Evolutionary conservation across 2,329 filamentous ascomycete species (phyloP).

Genomic region (Hypoxylon rubiginosum): DNA sequence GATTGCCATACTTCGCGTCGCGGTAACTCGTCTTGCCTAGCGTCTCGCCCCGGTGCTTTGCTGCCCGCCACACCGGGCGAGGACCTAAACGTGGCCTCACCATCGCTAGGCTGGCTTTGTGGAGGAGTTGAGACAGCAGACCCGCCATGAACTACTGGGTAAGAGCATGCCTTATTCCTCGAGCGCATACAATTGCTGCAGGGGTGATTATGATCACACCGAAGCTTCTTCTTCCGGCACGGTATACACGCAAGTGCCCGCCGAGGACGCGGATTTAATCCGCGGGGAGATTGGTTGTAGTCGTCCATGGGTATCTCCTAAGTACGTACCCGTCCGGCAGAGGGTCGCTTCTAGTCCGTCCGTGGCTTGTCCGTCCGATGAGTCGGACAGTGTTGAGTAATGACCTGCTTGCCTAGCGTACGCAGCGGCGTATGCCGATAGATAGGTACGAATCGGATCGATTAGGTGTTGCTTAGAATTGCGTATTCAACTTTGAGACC

Average conservation of each 20-base stretch:
- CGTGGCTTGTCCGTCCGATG: neutral
- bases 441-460: neutral
- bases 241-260: slow-evolving; percentile 16
- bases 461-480: neutral
- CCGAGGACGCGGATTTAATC: slow-evolving; percentile 20
- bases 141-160: slow-evolving; percentile 5
- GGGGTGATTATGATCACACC: slow-evolving; percentile 21
- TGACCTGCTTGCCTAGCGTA: neutral
- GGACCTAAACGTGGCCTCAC: neutral
- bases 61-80: neutral
- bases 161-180: slow-evolving; percentile 28
- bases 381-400: neutral
- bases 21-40: neutral
- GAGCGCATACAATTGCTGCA: slow-evolving; percentile 25
- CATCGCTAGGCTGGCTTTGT: neutral
- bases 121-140: neutral
- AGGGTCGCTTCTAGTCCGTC: neutral
- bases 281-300: slow-evolving; percentile 11
- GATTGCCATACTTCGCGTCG: slow-evolving; percentile 20
- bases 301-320: slow-evolving; percentile 4
- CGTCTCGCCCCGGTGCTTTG: neutral
- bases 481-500: slow-evolving; percentile 3
- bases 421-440: neutral
- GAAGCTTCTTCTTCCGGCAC: slow-evolving; percentile 29
- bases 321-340: neutral